Evolutionary conservation across 2,329 filamentous ascomycete species (phyloP).

Genomic region (Alternaria sp.): DNA sequence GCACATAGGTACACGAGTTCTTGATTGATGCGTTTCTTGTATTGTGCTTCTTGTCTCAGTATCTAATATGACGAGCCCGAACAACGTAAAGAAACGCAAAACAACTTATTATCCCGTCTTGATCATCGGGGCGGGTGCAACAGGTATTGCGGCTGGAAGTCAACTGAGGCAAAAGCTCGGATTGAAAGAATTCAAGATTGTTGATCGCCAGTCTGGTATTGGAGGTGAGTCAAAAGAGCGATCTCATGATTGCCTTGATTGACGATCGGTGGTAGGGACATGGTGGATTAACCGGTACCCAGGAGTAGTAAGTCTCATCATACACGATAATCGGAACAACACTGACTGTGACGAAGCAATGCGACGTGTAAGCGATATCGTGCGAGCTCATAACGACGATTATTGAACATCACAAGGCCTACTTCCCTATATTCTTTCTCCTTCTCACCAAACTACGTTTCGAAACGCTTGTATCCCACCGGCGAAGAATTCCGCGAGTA

Average conservation of each 20-base stretch:
- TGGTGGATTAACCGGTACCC: background rate
- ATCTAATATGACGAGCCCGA: background rate
- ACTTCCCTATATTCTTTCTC: background rate
- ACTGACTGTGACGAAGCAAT: background rate
- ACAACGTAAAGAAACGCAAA: background rate
- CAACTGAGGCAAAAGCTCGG: background rate
- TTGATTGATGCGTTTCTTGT: background rate
- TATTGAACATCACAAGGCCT: background rate
- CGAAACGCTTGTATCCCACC: background rate
- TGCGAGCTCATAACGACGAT: background rate
- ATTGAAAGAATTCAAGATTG: background rate
- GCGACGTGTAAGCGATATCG: background rate
- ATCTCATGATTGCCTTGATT: background rate
- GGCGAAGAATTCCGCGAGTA: background rate
- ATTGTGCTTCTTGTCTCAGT: background rate
- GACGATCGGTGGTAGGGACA: background rate
- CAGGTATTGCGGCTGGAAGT: background rate
- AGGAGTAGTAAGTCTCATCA: background rate
- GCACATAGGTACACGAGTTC: background rate
- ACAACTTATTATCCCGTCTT: background rate
- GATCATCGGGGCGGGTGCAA: background rate
- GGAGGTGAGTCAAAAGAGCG: background rate
- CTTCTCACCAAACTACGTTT: background rate
- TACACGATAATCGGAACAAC: background rate
- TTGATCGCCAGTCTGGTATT: background rate